Conservation (phyloP, 208 protist species). For the Entamoeba moshkovskii region DNA sequence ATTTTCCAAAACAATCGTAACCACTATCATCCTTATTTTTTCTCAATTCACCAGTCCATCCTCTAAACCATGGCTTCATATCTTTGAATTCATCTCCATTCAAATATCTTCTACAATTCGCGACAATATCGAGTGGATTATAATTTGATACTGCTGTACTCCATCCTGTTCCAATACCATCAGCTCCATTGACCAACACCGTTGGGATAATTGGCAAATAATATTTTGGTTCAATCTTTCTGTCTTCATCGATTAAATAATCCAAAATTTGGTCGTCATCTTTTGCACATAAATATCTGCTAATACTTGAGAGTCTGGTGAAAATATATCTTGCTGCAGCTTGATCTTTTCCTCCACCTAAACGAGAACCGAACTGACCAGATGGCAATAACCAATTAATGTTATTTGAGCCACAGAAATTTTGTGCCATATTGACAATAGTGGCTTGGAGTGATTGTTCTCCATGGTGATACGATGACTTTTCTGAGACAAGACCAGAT, state of each 20-base stretch:
- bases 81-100: conserved; percentile 49
- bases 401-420: conserved; percentile 82
- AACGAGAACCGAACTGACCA: conserved; percentile 93
- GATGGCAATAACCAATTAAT: conserved; percentile 83
- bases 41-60: conserved; percentile 67
- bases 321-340: conserved; percentile 95
- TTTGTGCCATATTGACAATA: conserved; percentile 94
- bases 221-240: conserved; percentile 88
- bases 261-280: conserved; percentile 79
- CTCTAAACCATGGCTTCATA: conserved; percentile 85
- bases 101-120: conserved; percentile 64
- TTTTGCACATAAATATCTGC: conserved; percentile 74
- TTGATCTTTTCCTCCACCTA: conserved; percentile 91
- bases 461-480: conserved; percentile 98
- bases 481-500: conserved; percentile 91
- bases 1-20: conserved; percentile 58
- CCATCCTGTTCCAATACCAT: conserved; percentile 98
- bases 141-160: conserved; percentile 86
- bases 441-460: conserved; percentile 83
- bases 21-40: conserved; percentile 50
- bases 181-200: conserved; percentile 89
- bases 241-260: conserved; percentile 93
- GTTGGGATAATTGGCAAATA: conserved; percentile 97
- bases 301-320: conserved; percentile 75
- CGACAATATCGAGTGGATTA: conserved; percentile 82